Evolutionary conservation across 352 stramenopile species (phyloP), one percentile per base, ranked within the genome.

Genomic region (Pythium volutum): DNA sequence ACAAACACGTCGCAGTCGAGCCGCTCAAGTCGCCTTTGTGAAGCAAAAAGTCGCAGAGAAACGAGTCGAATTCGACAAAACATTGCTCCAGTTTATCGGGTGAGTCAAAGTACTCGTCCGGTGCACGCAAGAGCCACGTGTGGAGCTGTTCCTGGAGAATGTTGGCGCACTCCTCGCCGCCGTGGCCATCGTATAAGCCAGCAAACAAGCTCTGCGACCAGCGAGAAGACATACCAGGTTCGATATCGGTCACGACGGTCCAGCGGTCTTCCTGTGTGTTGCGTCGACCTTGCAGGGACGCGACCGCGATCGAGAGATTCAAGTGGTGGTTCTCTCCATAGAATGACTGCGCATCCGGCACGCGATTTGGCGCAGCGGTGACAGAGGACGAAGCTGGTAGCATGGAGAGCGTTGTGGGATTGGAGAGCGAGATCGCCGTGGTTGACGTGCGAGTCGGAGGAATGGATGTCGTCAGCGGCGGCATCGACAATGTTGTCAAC

Each of bases 101-200:
- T 0, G 55, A 59, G 29, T 59, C 56, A n/a, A 67, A 66, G 39
- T 66, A 45, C 16, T 57, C 55, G 57, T 84, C 71, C 0, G 55
- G 62, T 4, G 70, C 67, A 4, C 64, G 66, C 26, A 89, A 82
- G 22, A 95, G 71, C 71, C 75, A 86, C 38, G 57, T 62, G 55
- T 95, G 87, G 29, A 96, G 71, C 49, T 89, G 76, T 4, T 91
- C 76, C 42, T 86, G 78, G 7, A 96, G 73, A 47, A 90, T 89
- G 29, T 71, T 79, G 15, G 83, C 76, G 46, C 78, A 88, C 31
- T 85, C 81, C 16, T 90, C 77, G 9, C 88, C 88, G 1, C 80
- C 80, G 23, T 96, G 88, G 23, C 88, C 88, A 52, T 96, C 88
- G 69, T 92, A 96, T 22, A 96, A 43, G 0, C 79, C 88, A 16